Conservation (phyloP, 345 rosid species). For the Populus davidiana region DNA sequence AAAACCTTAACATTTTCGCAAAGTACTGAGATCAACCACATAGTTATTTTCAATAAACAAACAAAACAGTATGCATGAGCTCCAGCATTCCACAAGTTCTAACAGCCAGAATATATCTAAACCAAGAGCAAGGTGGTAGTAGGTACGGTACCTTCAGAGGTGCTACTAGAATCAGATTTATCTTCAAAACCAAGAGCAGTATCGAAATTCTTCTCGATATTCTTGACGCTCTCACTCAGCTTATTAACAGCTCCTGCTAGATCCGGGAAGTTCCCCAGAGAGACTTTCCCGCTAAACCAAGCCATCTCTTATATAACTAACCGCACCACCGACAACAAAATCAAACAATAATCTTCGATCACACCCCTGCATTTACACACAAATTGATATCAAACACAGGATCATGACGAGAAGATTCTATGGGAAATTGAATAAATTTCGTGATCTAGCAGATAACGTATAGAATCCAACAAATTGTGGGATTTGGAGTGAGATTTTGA, state of each 20-base stretch:
- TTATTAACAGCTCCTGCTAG: constrained; percentile 97
- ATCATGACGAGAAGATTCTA: not conserved
- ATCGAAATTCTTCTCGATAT: constrained; percentile 96
- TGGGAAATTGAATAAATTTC: not conserved
- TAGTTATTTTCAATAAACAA: not conserved
- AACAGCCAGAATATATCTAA: not conserved
- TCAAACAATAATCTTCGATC: constrained; percentile 5
- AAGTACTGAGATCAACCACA: not conserved
- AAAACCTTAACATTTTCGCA: not conserved
- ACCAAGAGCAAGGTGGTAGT: no score
- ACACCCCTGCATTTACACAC: constrained; percentile 30
- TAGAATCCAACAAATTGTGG: not conserved
- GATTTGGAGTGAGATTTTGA: no score
- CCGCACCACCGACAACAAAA: not conserved
- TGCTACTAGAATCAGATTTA: constrained; percentile 50
- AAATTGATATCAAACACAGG: not conserved
- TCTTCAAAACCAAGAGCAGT: constrained; percentile 93
- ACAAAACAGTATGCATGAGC: not conserved
- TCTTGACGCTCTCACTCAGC: constrained; percentile 98
- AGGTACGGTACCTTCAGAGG: constrained; percentile 51
- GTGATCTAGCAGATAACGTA: not conserved
- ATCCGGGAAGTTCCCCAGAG: constrained; percentile 90
- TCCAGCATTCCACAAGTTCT: not conserved
- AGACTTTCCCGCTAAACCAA: constrained; percentile 93
- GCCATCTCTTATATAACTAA: constrained; percentile 50